These are phyloP conservation scores for Rhodotorula kratochvilovae DNA, from an alignment of 768 basidiomycete genomes.

Conservation along the genomic window DNA sequence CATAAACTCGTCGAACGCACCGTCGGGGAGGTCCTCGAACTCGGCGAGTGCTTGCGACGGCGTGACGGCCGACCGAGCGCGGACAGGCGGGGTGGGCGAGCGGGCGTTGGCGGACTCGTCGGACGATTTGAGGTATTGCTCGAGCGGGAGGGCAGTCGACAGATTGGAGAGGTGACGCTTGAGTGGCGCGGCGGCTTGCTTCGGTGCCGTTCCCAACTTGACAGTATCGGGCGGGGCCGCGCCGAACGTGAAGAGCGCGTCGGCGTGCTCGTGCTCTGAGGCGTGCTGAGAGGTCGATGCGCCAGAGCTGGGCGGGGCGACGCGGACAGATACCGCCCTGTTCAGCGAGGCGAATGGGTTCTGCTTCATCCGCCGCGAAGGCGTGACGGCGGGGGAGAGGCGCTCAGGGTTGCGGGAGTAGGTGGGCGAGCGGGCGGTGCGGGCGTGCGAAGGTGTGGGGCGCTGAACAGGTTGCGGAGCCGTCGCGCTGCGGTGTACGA, in stretches of 20 bases:
- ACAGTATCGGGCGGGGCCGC: not conserved
- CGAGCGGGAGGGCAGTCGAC: not conserved
- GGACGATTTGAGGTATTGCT: slow-evolving; percentile 6
- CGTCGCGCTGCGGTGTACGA: not conserved
- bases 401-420: no score
- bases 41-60: slow-evolving; percentile 10
- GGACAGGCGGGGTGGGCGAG: not conserved
- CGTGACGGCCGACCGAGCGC: not conserved
- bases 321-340: slow-evolving; percentile 12
- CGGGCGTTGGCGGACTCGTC: not conserved
- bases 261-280: not conserved
- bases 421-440: not conserved
- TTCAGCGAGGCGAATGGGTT: slow-evolving; percentile 32
- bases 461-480: not conserved
- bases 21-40: slow-evolving; percentile 6
- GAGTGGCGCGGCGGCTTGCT: not conserved
- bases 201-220: not conserved
- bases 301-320: not conserved
- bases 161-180: not conserved
- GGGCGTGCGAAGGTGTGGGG: no score
- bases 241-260: not conserved
- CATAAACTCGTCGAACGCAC: slow-evolving; percentile 22
- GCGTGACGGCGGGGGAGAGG: not conserved
- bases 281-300: not conserved
- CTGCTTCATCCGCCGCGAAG: not conserved